Conservation (phyloP, 2,329 filamentous ascomycete genomes). For the Nectriaceae sp. region DNA sequence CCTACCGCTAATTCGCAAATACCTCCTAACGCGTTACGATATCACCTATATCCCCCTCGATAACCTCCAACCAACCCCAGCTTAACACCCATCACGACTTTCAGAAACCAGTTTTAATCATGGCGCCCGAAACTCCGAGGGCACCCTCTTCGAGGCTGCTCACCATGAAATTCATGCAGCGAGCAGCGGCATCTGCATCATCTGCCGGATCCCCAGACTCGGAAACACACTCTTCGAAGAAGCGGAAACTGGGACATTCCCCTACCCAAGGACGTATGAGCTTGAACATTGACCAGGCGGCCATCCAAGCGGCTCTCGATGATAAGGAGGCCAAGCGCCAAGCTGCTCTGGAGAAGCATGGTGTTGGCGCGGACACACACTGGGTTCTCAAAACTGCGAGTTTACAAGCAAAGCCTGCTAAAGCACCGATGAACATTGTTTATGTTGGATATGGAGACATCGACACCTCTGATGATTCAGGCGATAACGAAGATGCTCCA, state of each 20-base stretch:
- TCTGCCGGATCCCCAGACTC: constrained; percentile 46
- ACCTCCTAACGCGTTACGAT: too few relatives aligned
- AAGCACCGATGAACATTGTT: constrained; percentile 56
- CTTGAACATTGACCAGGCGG: constrained; percentile 54
- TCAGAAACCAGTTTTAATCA: constrained; percentile 19
- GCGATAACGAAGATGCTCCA: constrained; percentile 36
- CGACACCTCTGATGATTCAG: constrained; percentile 42
- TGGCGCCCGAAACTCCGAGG: constrained; percentile 57
- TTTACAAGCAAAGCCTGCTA: constrained; percentile 28
- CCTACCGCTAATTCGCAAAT: too few relatives aligned
- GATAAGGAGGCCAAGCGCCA: constrained; percentile 68
- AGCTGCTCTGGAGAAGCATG: constrained; percentile 61
- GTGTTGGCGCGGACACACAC: constrained; percentile 67
- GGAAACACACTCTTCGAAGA: constrained; percentile 61
- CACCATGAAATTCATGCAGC: constrained; percentile 98
- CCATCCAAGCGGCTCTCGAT: constrained; percentile 64
- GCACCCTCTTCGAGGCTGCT: constrained; percentile 84
- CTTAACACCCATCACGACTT: too few relatives aligned
- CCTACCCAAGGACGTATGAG: constrained; percentile 39
- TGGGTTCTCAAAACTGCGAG: constrained; percentile 67
- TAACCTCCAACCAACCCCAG: too few relatives aligned
- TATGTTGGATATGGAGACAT: constrained; percentile 57
- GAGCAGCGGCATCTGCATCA: constrained; percentile 66
- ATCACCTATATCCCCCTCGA: too few relatives aligned
- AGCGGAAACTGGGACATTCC: constrained; percentile 53